Percentiles rank a stretch among this genome's conserved stretches.
Evolutionary conservation across 2,329 filamentous ascomycete genomes (phyloP).

Genomic region (Fusarium domesticum): DNA sequence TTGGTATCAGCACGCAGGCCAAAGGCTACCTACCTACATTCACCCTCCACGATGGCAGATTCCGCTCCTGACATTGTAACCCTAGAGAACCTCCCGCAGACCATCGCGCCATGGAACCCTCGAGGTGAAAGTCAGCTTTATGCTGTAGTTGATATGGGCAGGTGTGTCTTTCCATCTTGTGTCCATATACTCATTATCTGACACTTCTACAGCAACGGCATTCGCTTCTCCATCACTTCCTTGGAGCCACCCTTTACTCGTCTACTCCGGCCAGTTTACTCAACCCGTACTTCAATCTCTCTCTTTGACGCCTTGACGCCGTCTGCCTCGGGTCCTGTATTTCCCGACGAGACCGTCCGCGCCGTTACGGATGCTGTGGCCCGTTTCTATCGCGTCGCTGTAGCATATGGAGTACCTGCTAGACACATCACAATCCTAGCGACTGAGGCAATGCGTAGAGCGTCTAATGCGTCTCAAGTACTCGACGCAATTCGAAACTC

Average conservation of each 20-base stretch:
- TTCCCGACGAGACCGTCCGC: constrained; percentile 56
- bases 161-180: constrained; percentile 35
- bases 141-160: constrained; percentile 60
- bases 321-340: constrained; percentile 39
- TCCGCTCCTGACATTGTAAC: constrained; percentile 44
- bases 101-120: constrained; percentile 49
- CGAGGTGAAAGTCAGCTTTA: constrained; percentile 48
- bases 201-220: constrained; percentile 67
- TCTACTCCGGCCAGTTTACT: constrained; percentile 73
- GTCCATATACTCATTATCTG: constrained; percentile 2
- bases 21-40: background rate
- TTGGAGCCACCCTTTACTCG: constrained; percentile 69
- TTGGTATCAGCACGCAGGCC: background rate
- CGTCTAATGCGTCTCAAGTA: constrained; percentile 69
- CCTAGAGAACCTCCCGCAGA: constrained; percentile 49
- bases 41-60: constrained; percentile 26
- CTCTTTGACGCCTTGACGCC: constrained; percentile 77
- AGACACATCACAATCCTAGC: constrained; percentile 72
- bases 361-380: constrained; percentile 65
- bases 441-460: constrained; percentile 84
- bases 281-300: constrained; percentile 76
- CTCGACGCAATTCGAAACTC: constrained; percentile 58
- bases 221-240: constrained; percentile 86
- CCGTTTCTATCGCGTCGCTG: constrained; percentile 69
- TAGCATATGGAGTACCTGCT: constrained; percentile 63